These are phyloP conservation scores for Cynara cardunculus DNA, from an alignment of 129 eudicot species.

Conservation along the genomic window DNA sequence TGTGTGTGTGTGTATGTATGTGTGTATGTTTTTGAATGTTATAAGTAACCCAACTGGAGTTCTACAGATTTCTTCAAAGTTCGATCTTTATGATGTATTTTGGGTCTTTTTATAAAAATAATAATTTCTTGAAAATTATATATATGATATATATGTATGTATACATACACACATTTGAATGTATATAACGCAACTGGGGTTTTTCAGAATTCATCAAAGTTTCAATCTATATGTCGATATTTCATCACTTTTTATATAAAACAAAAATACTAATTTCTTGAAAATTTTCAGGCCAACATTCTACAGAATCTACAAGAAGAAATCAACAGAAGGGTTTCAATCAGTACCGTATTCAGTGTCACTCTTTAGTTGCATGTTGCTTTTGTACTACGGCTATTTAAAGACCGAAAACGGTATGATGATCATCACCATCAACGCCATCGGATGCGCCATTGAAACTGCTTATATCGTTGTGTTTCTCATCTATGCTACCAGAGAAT, in stretches of 20 bases:
- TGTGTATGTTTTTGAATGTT: background rate
- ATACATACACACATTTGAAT: too few species aligned
- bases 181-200: too few species aligned
- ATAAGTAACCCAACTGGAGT: background rate
- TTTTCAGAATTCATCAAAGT: background rate
- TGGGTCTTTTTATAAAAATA: background rate
- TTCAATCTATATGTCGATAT: background rate
- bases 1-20: too few species aligned
- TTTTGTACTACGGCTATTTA: slow-evolving; percentile 50
- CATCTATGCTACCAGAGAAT: slow-evolving; percentile 56
- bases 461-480: slow-evolving; percentile 41
- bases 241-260: background rate
- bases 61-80: background rate
- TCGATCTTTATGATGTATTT: background rate
- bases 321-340: slow-evolving; percentile 71
- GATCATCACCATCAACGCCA: slow-evolving; percentile 53
- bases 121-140: background rate
- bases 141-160: too few species aligned
- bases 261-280: background rate
- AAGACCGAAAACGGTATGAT: slow-evolving; percentile 41
- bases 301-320: slow-evolving; percentile 45
- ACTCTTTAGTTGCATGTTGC: slow-evolving; percentile 58
- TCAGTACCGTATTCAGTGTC: slow-evolving; percentile 69
- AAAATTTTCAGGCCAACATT: slow-evolving; percentile 59
- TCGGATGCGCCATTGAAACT: slow-evolving; percentile 39